A percentile compares a stretch with the other conserved stretches of the same genome.
phyloP scores from a whole-genome alignment of 2,329 filamentous ascomycete species.

The Neopestalotiopsis rosae region DNA sequence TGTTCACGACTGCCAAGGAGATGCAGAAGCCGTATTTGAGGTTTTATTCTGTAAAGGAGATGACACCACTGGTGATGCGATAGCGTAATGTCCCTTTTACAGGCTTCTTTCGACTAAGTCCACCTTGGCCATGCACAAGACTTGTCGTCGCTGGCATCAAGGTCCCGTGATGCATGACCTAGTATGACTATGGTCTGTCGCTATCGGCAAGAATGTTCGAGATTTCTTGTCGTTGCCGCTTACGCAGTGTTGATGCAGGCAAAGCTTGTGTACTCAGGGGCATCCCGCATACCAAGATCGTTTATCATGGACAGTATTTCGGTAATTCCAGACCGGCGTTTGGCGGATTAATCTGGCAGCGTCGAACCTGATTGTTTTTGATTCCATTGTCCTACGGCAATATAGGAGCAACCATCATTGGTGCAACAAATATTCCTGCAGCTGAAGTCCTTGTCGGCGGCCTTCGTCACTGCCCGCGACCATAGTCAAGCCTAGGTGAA shows the following conservation, averaged over 20 bases:
- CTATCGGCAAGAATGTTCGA: constrained; percentile 1
- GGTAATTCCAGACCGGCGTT: not conserved
- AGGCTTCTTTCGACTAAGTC: not conserved
- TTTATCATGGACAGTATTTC: not conserved
- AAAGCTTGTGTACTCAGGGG: not conserved
- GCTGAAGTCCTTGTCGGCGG: not conserved
- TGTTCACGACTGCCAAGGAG: not conserved
- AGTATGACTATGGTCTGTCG: not conserved
- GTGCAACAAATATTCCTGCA: not conserved
- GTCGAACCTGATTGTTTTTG: not conserved
- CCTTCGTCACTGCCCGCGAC: not conserved
- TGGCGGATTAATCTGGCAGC: not conserved
- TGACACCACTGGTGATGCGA: not conserved
- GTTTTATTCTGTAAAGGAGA: not conserved
- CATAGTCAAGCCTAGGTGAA: not conserved
- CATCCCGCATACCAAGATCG: not conserved
- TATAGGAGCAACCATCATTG: not conserved
- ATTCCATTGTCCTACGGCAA: not conserved
- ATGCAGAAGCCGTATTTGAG: not conserved
- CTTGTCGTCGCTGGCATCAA: not conserved
- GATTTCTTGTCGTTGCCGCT: not conserved
- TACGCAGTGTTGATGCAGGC: not conserved
- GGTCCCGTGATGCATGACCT: not conserved
- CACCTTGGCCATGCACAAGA: not conserved
- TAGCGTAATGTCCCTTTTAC: constrained; percentile 4